phyloP scores from a whole-genome alignment of 208 protist species.

The Leptomonas seymouri region DNA sequence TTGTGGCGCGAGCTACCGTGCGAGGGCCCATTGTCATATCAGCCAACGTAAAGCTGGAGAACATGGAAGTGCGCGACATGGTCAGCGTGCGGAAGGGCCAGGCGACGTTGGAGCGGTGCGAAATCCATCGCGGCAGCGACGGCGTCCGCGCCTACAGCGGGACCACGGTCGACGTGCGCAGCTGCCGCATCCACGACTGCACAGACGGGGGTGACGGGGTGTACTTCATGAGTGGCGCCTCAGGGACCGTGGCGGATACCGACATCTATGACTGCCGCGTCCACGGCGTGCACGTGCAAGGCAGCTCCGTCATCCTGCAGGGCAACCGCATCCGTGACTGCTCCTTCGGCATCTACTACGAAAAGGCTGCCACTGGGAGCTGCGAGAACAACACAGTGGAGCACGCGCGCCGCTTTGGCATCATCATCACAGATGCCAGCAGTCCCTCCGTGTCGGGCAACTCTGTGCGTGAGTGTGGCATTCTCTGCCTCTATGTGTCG shows the following conservation, averaged over 20 bases:
- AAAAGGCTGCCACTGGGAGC: constrained; percentile 45
- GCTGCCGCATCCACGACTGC: constrained; percentile 76
- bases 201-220: constrained; percentile 73
- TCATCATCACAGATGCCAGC: constrained; percentile 74
- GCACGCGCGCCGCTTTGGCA: constrained; percentile 76
- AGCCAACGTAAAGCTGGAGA: constrained; percentile 52
- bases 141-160: constrained; percentile 72
- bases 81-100: constrained; percentile 82
- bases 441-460: constrained; percentile 76
- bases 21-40: constrained; percentile 57
- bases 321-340: constrained; percentile 81
- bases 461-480: constrained; percentile 67
- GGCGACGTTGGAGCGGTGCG: constrained; percentile 70
- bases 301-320: constrained; percentile 41
- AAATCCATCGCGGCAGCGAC: constrained; percentile 77
- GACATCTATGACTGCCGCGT: constrained; percentile 89
- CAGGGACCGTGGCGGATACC: constrained; percentile 68
- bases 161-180: constrained; percentile 46
- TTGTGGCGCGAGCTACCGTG: constrained; percentile 30
- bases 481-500: constrained; percentile 74
- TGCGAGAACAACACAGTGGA: constrained; percentile 82
- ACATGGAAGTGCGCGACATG: constrained; percentile 57
- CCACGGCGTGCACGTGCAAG: constrained; percentile 70
- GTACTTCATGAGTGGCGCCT: constrained; percentile 72
- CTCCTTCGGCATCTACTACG: constrained; percentile 78